A percentile compares a stretch with the other conserved stretches of the same genome.
phyloP scores from a whole-genome alignment of 768 basidiomycete species.

The Tylopilus plumbeoviolaceoides region DNA sequence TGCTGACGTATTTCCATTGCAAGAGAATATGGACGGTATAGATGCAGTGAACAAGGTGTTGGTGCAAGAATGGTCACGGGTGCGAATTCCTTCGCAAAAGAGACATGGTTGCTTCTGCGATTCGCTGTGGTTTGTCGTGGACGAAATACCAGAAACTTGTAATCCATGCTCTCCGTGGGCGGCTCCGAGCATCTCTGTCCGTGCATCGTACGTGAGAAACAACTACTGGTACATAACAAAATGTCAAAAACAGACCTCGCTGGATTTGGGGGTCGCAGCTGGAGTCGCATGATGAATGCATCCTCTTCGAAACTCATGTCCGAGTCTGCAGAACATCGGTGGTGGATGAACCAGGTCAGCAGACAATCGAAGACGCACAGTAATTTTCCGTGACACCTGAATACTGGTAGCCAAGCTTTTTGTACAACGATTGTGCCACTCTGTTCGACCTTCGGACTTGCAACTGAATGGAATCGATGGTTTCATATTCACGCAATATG shows the following conservation, averaged over 20 bases:
- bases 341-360: neutral
- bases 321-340: slow-evolving; percentile 14
- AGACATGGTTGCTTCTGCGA: slow-evolving; percentile 9
- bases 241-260: neutral
- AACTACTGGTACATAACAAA: neutral
- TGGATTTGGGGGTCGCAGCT: neutral
- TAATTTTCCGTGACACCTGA: slow-evolving; percentile 17
- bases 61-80: slow-evolving; percentile 5
- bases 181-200: neutral
- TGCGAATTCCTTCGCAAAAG: slow-evolving; percentile 11
- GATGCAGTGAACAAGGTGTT: neutral
- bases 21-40: neutral
- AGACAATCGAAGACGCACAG: slow-evolving; percentile 17
- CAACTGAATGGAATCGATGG: slow-evolving; percentile 22
- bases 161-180: slow-evolving; percentile 12
- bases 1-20: neutral
- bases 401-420: slow-evolving; percentile 21
- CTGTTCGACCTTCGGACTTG: slow-evolving; percentile 30
- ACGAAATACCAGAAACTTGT: slow-evolving; percentile 11
- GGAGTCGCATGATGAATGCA: slow-evolving; percentile 24
- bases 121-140: slow-evolving; percentile 7
- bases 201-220: neutral
- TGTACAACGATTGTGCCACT: slow-evolving; percentile 21
- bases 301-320: slow-evolving; percentile 19
- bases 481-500: slow-evolving; percentile 16